Base-by-base conservation (phyloP, 306 rosid genomes). In the Vachellia pachyceras region DNA sequence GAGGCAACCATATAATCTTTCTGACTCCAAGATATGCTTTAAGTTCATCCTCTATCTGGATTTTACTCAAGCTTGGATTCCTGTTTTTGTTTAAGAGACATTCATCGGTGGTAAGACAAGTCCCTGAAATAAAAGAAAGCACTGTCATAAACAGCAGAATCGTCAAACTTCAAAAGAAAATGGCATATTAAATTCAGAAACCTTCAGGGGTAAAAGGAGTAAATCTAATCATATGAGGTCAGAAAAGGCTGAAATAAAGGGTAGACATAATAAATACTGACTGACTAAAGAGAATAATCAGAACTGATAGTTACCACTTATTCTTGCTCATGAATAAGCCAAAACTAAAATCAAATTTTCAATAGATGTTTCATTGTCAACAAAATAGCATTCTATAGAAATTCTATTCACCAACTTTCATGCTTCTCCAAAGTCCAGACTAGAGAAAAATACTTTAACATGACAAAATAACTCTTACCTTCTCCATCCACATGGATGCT, bases 401-500 rank as follows among this genome's bases (percentile, higher is more conserved):
- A 7, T 41, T 70, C 55, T n/a, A 14, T 69, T 76, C 65, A 54
- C 41, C 50, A 45, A 64, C 9, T 64, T 60, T 42, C 36, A 35
- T 46, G 77, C 76, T 55, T 58, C 57, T 46, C 35, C 23, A 40
- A n/a, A 8, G 33, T 39, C 36, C 64, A 77, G 36, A 47, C 35
- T 3, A 65, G 49, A 44, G 35, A 23, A 55, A 29, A 58, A 40
- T 25, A 47, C 71, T 23, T 25, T 69, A 29, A 33, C 44, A 15
- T 14, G 39, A 40, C 68, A 58, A 67, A 55, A 40, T 25, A 55
- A 64, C 35, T 67, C 80, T 79, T 85, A 93, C 99, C 98, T 87
- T 95, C 94, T 85, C 99, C 99, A 89, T 95, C 99, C 14, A 95
- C 99, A 84, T 95, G 99, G 83, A 95, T 93, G 85, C 98, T 93